Percentiles rank a stretch among this genome's conserved stretches.
These are phyloP conservation scores for Neurospora sp. DNA, from an alignment of 495 filamentous ascomycete species.

Conservation along the genomic window DNA sequence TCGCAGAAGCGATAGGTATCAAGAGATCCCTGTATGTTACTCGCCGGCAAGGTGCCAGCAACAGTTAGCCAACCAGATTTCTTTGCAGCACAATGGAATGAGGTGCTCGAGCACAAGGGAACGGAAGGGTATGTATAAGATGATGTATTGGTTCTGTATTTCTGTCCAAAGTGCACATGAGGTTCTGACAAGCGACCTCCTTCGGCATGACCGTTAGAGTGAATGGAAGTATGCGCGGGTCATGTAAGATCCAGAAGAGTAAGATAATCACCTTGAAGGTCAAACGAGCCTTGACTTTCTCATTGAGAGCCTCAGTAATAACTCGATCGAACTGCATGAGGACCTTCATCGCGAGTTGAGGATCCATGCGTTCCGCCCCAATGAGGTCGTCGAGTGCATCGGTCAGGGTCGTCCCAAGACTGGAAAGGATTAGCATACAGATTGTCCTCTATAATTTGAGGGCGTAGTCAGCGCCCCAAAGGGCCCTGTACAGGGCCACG, in stretches of 20 bases:
- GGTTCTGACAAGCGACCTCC: neutral
- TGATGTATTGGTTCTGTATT: neutral
- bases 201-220: neutral
- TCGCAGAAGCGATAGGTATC: constrained; percentile 99
- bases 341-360: constrained; percentile 97
- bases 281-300: constrained; percentile 83
- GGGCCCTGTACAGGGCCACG: neutral
- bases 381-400: constrained; percentile 96
- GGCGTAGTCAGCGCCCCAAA: neutral
- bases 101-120: neutral
- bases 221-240: neutral
- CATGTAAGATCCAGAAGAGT: neutral
- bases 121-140: neutral
- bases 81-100: neutral
- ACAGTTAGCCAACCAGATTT: neutral
- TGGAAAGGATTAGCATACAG: constrained; percentile 29
- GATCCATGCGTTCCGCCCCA: constrained; percentile 84
- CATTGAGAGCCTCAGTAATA: constrained; percentile 77
- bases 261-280: constrained; percentile 75
- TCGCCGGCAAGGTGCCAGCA: neutral
- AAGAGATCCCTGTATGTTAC: constrained; percentile 64
- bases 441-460: neutral
- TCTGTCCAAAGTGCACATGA: neutral
- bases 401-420: constrained; percentile 81
- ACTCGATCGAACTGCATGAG: constrained; percentile 83